Base-by-base conservation (phyloP, 805 yeast species). In the Sugiyamaella qingdaonensis region DNA sequence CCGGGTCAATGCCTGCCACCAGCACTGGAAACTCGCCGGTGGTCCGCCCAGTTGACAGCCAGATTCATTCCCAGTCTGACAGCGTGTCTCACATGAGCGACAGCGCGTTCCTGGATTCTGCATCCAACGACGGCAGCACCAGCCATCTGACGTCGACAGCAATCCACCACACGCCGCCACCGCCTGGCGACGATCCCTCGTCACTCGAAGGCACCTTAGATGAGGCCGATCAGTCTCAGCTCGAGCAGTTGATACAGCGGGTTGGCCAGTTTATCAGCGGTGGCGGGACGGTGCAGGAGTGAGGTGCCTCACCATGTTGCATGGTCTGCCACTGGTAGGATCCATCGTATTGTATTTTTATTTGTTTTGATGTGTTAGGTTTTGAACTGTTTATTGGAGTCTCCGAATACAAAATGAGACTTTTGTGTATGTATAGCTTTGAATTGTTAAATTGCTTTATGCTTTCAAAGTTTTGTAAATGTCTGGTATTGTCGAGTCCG, bases 171-270 rank as follows among this genome's bases (percentile, higher is more conserved):
- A 32, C 51, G 29, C 35, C 21, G 10, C 33, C 33, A 7, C 33
- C 14, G n/a, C 34, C 34, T 10, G 10, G 8, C 27, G 34, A 24
- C 16, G 49, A 44, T 13, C 21, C 21, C 8, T 21, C 16, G 16
- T 24, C 29, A 7, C 29, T 24, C 3, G 29, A 7, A 4, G 48
- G 31, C n/a, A 54, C 36, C 14, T 49, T 34, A 10, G 57, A 46
- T 13, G 53, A 50, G 7, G 54, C 57, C 24, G 64, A 55, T 14
- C 53, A 54, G 10, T 19, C 31, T 11, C 55, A 62, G 14, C 54
- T 64, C 19, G 64, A 62, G 54, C 56, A 56, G 41, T 55, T 63
- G 36, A 50, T 64, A 21, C 66, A 63, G 50, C 62, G 61, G 36
- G 66, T 64, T 14, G 66, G 65, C 32, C 64, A 60, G 33, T 64